Conservation (phyloP, 2,329 filamentous ascomycete species). For the Microdochium paspali region DNA sequence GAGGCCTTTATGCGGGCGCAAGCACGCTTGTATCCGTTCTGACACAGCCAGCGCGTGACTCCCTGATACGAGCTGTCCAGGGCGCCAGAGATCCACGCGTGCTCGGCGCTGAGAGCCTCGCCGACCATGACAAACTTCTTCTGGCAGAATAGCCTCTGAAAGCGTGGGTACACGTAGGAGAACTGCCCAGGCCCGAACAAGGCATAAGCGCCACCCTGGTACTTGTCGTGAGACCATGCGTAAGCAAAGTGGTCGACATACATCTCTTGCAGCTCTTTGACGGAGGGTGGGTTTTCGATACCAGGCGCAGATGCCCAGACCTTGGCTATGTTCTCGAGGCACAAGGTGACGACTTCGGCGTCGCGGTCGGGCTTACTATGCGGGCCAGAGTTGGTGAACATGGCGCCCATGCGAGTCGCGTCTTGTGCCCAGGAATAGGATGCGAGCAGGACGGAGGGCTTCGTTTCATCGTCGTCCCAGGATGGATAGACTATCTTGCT, state of each 20-base stretch:
- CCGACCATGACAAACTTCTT: conserved; percentile 4
- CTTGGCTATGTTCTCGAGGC: too few relatives aligned
- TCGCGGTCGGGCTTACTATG: not conserved
- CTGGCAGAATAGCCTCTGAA: conserved; percentile 10
- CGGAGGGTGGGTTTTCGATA: too few relatives aligned
- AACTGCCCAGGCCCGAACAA: conserved; percentile 23
- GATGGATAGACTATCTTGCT: conserved; percentile 25
- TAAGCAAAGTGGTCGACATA: conserved; percentile 16
- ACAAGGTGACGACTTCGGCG: too few relatives aligned
- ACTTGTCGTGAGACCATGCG: conserved; percentile 19
- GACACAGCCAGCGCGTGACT: too few relatives aligned
- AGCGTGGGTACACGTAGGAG: conserved; percentile 13
- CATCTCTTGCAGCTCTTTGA: not conserved
- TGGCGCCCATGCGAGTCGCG: conserved; percentile 18
- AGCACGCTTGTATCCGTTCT: too few relatives aligned
- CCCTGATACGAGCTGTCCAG: too few relatives aligned
- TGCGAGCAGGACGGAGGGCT: conserved; percentile 21
- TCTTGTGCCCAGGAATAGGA: conserved; percentile 27
- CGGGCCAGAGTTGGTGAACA: conserved; percentile 8
- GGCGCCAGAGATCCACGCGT: too few relatives aligned
- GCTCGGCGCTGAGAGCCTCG: too few relatives aligned
- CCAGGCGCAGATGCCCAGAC: too few relatives aligned
- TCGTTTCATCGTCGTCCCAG: conserved; percentile 18
- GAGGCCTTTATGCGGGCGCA: too few relatives aligned
- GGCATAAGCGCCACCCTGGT: conserved; percentile 20